Conservation (phyloP, 1,139 yeast genomes). For the Blastobotrys petasosporus region DNA sequence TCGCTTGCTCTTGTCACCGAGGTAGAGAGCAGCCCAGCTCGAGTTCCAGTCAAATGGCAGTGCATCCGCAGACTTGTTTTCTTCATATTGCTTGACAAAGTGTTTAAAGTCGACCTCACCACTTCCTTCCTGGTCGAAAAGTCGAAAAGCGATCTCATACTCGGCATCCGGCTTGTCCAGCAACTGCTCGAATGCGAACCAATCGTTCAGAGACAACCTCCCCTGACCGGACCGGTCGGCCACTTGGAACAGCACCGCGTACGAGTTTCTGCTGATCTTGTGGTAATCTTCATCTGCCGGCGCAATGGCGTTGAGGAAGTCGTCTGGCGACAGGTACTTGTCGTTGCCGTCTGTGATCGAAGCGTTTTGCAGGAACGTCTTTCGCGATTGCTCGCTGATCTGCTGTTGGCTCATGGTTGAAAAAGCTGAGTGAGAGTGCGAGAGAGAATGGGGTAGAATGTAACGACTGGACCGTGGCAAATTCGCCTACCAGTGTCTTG, state of each 20-base stretch:
- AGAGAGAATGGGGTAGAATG: neutral
- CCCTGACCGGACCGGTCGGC: constrained; percentile 37
- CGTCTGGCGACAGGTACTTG: constrained; percentile 43
- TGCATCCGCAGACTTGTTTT: constrained; percentile 33
- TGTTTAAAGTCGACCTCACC: constrained; percentile 38
- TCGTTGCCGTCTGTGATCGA: constrained; percentile 36
- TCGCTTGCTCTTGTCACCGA: constrained; percentile 36
- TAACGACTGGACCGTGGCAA: no score
- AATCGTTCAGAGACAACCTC: constrained; percentile 35
- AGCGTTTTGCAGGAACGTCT: constrained; percentile 23
- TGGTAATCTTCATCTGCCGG: constrained; percentile 40
- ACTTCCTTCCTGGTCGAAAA: constrained; percentile 37
- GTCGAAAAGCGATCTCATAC: constrained; percentile 41
- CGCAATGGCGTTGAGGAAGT: constrained; percentile 40
- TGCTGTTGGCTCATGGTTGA: constrained; percentile 3
- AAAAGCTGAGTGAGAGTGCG: no score
- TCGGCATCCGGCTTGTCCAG: constrained; percentile 44
- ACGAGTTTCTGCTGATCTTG: constrained; percentile 39
- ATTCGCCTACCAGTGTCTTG: no score
- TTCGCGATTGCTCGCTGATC: constrained; percentile 16
- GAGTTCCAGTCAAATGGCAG: constrained; percentile 43
- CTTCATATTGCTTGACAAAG: constrained; percentile 36
- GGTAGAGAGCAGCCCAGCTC: constrained; percentile 38
- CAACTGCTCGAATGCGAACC: constrained; percentile 37
- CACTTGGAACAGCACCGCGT: constrained; percentile 40